Evolutionary conservation across 2,329 filamentous ascomycete species (phyloP).

Genomic region (Huntiella abstrusa): DNA sequence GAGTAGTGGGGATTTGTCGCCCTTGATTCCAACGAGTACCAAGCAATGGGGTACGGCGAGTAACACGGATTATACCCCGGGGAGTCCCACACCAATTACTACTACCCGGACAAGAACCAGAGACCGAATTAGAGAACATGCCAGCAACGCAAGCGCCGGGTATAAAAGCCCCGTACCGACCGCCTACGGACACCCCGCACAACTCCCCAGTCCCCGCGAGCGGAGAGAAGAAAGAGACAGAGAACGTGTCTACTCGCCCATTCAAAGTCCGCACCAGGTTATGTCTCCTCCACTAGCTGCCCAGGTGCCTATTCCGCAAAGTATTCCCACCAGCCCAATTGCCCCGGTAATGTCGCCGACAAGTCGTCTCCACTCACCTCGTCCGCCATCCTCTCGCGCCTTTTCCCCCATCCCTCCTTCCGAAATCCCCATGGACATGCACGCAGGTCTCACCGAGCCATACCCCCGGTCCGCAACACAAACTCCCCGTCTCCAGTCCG

Average conservation of each 20-base stretch:
- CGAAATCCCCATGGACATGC: slow-evolving; percentile 5
- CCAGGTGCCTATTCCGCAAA: slow-evolving; percentile 3
- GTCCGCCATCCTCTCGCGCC: background rate
- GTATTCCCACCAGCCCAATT: background rate
- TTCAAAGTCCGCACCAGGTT: background rate
- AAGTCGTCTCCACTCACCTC: slow-evolving; percentile 3
- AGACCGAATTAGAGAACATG: slow-evolving; percentile 9
- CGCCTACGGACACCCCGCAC: slow-evolving; percentile 1
- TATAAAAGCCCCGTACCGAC: background rate
- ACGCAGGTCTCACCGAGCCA: background rate
- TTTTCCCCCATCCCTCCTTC: slow-evolving; percentile 7
- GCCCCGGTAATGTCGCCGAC: background rate
- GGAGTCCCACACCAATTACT: slow-evolving; percentile 6
- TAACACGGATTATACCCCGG: slow-evolving; percentile 3
- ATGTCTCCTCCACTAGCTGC: slow-evolving; percentile 1
- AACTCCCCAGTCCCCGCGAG: background rate
- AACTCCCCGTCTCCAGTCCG: slow-evolving; percentile 3
- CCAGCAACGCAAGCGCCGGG: background rate
- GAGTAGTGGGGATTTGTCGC: slow-evolving; percentile 8
- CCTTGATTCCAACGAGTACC: slow-evolving; percentile 6
- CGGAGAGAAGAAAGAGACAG: no score
- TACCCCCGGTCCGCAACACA: slow-evolving; percentile 1
- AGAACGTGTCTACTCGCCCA: background rate
- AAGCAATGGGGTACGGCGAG: slow-evolving; percentile 1
- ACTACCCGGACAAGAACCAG: slow-evolving; percentile 8